Evolutionary conservation across 345 rosid species (phyloP).

Genomic region (Physaria fendleri): DNA sequence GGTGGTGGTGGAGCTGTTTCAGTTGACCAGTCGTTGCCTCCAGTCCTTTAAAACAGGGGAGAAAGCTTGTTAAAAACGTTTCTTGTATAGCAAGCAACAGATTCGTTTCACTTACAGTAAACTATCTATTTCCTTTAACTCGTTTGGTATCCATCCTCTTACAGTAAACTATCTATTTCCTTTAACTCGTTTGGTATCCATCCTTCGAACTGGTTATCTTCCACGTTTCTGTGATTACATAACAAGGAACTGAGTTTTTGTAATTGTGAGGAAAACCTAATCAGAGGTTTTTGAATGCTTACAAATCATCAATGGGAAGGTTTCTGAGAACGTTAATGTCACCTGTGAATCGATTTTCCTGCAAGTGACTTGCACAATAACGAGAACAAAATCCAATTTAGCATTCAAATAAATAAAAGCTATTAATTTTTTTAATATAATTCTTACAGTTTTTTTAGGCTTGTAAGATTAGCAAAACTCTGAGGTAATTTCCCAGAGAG

Average conservation of each 20-base stretch:
- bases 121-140: conserved; percentile 50
- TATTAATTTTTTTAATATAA: no score
- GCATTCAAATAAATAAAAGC: not conserved
- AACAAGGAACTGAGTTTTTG: not conserved
- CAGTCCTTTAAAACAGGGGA: conserved; percentile 44
- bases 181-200: conserved; percentile 75
- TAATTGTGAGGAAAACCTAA: not conserved
- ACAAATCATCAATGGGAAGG: conserved; percentile 74
- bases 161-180: conserved; percentile 48
- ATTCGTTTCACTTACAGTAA: conserved; percentile 50
- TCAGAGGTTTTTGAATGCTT: conserved; percentile 22
- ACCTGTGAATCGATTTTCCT: conserved; percentile 70
- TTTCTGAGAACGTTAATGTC: conserved; percentile 53
- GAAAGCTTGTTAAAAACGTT: not conserved
- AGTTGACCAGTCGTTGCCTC: conserved; percentile 82
- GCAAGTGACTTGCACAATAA: conserved; percentile 46
- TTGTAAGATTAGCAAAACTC: conserved; percentile 54
- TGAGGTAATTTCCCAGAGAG: conserved; percentile 67
- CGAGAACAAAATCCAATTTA: not conserved
- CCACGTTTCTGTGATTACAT: conserved; percentile 53
- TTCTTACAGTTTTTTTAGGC: conserved; percentile 58
- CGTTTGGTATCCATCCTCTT: conserved; percentile 87
- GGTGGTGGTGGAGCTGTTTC: conserved; percentile 89
- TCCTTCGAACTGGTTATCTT: conserved; percentile 68
- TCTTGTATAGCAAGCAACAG: conserved; percentile 6